A percentile compares a stretch with the other conserved stretches of the same genome.
phyloP scores from a whole-genome alignment of 176 grass and related monocot species.

The Musa beccarii region DNA sequence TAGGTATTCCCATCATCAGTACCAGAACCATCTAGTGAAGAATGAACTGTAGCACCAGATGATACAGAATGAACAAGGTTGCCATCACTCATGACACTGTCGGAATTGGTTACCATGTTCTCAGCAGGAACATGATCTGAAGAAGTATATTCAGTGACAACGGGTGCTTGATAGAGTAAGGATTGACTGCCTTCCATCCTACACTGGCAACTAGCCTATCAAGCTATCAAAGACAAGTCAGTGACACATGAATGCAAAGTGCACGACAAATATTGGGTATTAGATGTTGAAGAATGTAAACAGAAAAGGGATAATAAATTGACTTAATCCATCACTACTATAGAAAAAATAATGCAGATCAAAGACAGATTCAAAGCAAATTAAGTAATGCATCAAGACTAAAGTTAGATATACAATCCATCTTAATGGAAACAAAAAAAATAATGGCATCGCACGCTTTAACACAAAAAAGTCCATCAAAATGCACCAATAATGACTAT shows the following conservation, averaged over 20 bases:
- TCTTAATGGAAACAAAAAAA: no score
- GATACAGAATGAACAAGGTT: constrained; percentile 7
- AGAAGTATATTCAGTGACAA: constrained; percentile 19
- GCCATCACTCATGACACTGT: neutral
- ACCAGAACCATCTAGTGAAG: constrained; percentile 10
- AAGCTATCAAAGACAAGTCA: no score
- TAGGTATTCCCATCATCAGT: constrained; percentile 25
- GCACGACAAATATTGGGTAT: neutral
- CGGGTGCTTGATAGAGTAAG: constrained; percentile 7
- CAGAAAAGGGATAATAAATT: neutral
- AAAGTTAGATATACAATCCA: no score
- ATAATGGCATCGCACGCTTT: no score
- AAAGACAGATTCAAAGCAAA: no score
- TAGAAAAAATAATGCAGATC: neutral
- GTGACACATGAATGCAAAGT: neutral
- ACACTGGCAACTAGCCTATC: neutral
- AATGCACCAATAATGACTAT: neutral
- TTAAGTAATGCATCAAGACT: no score
- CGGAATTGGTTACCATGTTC: neutral
- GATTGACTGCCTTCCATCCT: constrained; percentile 55
- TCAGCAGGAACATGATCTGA: constrained; percentile 12
- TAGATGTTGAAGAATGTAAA: neutral
- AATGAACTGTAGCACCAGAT: constrained; percentile 9
- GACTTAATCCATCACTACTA: neutral
- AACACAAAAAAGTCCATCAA: neutral